These are phyloP conservation scores for Neoboletus subvelutipes DNA, from an alignment of 768 basidiomycete species.

Conservation along the genomic window DNA sequence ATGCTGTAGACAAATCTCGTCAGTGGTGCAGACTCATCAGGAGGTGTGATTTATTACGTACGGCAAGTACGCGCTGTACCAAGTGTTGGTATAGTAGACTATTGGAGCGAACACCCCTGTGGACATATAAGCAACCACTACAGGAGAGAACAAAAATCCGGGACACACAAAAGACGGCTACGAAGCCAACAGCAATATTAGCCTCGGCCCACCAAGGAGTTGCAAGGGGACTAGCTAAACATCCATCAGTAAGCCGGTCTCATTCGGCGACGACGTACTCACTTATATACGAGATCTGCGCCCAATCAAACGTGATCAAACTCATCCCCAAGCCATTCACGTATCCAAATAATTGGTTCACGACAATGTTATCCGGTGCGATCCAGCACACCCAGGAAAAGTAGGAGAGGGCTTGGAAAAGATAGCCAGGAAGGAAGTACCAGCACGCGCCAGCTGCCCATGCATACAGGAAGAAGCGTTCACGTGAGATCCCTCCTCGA, in stretches of 20 bases:
- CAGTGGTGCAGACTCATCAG: not conserved
- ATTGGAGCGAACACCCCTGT: slow-evolving; percentile 57
- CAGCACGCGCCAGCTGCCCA: slow-evolving; percentile 36
- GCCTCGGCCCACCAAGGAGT: slow-evolving; percentile 85
- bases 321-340: slow-evolving; percentile 59
- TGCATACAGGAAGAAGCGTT: slow-evolving; percentile 49
- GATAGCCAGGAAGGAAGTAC: slow-evolving; percentile 72
- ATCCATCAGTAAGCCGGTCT: not conserved
- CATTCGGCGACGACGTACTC: not conserved
- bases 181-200: slow-evolving; percentile 61
- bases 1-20: slow-evolving; percentile 39
- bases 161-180: slow-evolving; percentile 62
- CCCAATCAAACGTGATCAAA: slow-evolving; percentile 80
- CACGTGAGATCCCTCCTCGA: slow-evolving; percentile 50
- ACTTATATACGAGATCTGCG: slow-evolving; percentile 50
- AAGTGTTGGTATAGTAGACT: slow-evolving; percentile 67
- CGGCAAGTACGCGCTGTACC: slow-evolving; percentile 59
- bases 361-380: slow-evolving; percentile 60
- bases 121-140: slow-evolving; percentile 49
- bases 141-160: slow-evolving; percentile 37
- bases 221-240: slow-evolving; percentile 52
- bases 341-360: slow-evolving; percentile 79
- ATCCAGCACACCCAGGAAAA: slow-evolving; percentile 70
- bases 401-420: slow-evolving; percentile 64
- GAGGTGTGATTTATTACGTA: slow-evolving; percentile 27